Conservation (phyloP, 805 yeast species). For the Kazachstania bromeliacearum region DNA sequence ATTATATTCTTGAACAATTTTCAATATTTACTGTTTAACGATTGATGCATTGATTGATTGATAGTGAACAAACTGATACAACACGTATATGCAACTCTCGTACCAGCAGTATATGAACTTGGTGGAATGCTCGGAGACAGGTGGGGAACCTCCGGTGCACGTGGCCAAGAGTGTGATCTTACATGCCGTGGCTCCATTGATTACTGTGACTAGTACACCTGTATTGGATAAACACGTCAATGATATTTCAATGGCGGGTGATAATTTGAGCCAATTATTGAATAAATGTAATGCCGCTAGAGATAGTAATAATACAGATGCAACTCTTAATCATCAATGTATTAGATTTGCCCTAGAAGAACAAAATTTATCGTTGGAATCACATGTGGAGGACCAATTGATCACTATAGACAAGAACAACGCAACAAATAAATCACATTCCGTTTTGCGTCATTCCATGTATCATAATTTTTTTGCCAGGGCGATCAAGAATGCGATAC, state of each 20-base stretch:
- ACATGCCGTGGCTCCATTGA: constrained; percentile 28
- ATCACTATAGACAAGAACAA: no score
- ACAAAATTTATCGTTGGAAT: constrained; percentile 19
- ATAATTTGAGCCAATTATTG: no score
- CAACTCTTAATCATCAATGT: no score
- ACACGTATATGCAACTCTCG: constrained; percentile 8
- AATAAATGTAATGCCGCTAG: no score
- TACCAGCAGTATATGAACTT: constrained; percentile 20
- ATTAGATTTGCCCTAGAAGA: constrained; percentile 42
- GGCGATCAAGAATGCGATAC: constrained; percentile 45
- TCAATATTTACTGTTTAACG: no score
- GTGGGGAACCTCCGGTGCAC: constrained; percentile 27
- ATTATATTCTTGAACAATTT: no score
- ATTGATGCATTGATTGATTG: no score
- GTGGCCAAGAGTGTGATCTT: constrained; percentile 26
- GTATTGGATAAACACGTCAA: constrained; percentile 23
- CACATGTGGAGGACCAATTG: constrained; percentile 16
- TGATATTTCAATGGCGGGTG: no score
- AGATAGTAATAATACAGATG: no score
- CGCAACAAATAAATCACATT: constrained; percentile 18
- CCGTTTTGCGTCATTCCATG: constrained; percentile 35
- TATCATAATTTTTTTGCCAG: constrained; percentile 52
- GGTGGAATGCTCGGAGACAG: constrained; percentile 18
- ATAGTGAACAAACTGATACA: no score
- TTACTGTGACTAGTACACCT: constrained; percentile 24